Base-by-base conservation (phyloP, 331 rosid genomes). In the Cydonia oblonga region DNA sequence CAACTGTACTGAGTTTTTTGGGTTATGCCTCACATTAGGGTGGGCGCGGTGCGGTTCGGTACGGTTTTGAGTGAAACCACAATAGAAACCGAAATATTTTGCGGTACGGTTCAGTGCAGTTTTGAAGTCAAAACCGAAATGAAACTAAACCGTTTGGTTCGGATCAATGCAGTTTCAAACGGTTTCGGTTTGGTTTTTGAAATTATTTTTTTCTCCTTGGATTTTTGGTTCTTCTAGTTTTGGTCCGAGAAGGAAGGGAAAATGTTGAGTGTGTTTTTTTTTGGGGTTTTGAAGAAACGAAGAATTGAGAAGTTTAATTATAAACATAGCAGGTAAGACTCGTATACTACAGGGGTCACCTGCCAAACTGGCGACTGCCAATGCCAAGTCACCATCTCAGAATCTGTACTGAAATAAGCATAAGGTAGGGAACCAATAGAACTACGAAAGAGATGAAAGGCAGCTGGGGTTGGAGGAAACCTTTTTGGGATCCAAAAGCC, bases 291-390 rank as follows among this genome's bases (percentile, higher is more conserved):
- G 62, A 68, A 68, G 72, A 35, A 10, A 24, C 24, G 65, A 23
- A 70, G 66, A 70, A 66, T 15, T 1, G 5, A 28, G 20, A 14
- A 22, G 30, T 0, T 8, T 66, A n/a, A n/a, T n/a, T n/a, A n/a
- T n/a, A n/a, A n/a, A n/a, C n/a, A n/a, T n/a, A 93, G 78, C 19
- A 96, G 97, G 86, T 93, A 93, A 18, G 89, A 76, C 85, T 87
- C 97, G 0, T 89, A 87, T 28, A 89, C 88, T 20, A 93, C 81
- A 0, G 96, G 98, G 56, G 98, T 93, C 75, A 90, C 90, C 25
- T 90, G 90, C 98, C 98, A 93, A 63, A 93, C 96, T 0, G 98
- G 97, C 16, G 93, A 90, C 78, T 87, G 90, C 98, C 98, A 90
- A 71, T 90, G 90, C 98, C 98, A 93, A 14, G 93, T 90, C 77